Percentiles rank a stretch among this genome's conserved stretches.
These are phyloP conservation scores for Hibiscus mutabilis DNA, from an alignment of 345 rosid species.

Conservation along the genomic window DNA sequence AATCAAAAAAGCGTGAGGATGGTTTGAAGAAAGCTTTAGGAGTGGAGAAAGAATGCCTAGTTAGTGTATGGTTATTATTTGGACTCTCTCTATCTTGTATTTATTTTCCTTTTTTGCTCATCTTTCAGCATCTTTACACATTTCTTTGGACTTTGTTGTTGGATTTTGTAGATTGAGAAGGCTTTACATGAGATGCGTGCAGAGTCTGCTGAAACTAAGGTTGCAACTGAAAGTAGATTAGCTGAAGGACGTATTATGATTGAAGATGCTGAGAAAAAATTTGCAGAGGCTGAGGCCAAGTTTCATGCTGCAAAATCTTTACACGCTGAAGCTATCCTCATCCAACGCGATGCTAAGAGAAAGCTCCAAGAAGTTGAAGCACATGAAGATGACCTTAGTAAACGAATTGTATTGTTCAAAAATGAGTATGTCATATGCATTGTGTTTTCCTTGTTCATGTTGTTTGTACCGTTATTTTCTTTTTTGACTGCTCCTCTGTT, in stretches of 20 bases:
- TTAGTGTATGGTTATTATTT: constrained; percentile 54
- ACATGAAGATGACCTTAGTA: constrained; percentile 72
- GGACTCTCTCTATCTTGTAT: neutral
- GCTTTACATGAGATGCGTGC: constrained; percentile 94
- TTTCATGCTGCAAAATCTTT: constrained; percentile 59
- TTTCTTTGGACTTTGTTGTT: constrained; percentile 9
- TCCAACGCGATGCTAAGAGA: constrained; percentile 74
- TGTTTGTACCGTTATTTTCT: neutral
- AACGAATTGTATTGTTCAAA: constrained; percentile 53
- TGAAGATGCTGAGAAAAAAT: constrained; percentile 66
- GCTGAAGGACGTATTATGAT: constrained; percentile 61
- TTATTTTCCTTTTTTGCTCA: neutral
- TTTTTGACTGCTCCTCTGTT: neutral
- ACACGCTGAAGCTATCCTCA: constrained; percentile 62
- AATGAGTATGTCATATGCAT: constrained; percentile 52
- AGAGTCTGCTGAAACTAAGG: constrained; percentile 86
- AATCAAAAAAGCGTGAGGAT: constrained; percentile 76
- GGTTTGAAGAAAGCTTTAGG: constrained; percentile 73
- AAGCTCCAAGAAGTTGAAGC: constrained; percentile 76
- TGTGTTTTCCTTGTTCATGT: neutral
- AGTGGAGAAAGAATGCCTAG: constrained; percentile 76
- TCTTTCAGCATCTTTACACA: neutral
- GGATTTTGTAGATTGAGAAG: constrained; percentile 65
- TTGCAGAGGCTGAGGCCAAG: constrained; percentile 57
- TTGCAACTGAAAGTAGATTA: constrained; percentile 60